Conservation (phyloP, 164 flowering plant species). For the Chimonanthus salicifolius region DNA sequence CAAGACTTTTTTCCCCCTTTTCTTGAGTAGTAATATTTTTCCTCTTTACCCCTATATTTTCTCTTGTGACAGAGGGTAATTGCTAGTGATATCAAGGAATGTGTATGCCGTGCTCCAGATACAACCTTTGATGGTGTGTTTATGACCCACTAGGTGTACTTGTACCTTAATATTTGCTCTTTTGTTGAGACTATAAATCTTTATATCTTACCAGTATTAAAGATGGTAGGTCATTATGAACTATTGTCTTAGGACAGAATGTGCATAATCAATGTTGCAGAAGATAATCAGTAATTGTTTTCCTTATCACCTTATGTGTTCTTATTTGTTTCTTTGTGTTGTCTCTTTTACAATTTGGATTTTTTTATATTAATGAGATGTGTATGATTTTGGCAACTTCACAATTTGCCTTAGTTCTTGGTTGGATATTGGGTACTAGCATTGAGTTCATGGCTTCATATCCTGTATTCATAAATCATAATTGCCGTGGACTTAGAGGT, state of each 20-base stretch:
- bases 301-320: not conserved
- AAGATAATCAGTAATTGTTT: not conserved
- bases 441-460: not conserved
- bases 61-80: constrained; percentile 58
- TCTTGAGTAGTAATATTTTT: not conserved
- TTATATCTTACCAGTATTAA: not conserved
- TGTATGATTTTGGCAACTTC: not conserved
- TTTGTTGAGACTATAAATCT: not conserved
- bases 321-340: not conserved
- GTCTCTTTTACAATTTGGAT: not conserved
- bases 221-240: not conserved
- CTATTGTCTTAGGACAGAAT: not conserved
- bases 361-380: not conserved
- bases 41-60: constrained; percentile 5
- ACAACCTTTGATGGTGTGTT: constrained; percentile 82
- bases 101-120: constrained; percentile 95
- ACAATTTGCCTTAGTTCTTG: not conserved
- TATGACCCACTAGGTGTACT: not conserved
- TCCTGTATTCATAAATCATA: not conserved
- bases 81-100: constrained; percentile 92
- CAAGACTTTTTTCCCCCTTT: not conserved
- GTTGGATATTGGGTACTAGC: not conserved
- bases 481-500: too few relatives aligned
- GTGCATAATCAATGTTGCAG: not conserved
- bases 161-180: not conserved